Conservation (phyloP, 306 rosid genomes). For the Prunus davidiana region DNA sequence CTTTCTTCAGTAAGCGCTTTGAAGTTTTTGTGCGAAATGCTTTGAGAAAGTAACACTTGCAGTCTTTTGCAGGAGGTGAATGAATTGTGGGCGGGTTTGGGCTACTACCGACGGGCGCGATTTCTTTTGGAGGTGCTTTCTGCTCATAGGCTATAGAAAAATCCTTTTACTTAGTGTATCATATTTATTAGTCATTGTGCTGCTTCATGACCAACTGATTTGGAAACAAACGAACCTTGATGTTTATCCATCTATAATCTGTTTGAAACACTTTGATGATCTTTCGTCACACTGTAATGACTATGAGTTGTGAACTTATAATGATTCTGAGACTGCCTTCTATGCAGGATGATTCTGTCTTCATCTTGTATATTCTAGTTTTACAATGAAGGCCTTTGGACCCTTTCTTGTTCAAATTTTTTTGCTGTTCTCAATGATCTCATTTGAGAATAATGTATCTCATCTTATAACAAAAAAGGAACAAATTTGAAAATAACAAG, state of each 20-base stretch:
- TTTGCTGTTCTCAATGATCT: neutral
- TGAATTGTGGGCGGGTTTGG: conserved; percentile 96
- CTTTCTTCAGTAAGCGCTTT: no score
- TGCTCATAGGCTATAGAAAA: neutral
- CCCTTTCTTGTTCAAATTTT: neutral
- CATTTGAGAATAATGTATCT: neutral
- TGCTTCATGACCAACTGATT: no score
- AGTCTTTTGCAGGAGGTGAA: conserved; percentile 68
- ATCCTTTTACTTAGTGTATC: neutral
- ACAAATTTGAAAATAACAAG: neutral
- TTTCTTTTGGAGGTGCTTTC: conserved; percentile 71
- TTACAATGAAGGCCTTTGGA: neutral
- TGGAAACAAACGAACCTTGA: no score
- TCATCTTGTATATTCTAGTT: neutral
- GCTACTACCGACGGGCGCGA: conserved; percentile 92
- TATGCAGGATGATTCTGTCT: neutral
- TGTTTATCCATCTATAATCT: neutral
- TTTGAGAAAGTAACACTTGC: no score
- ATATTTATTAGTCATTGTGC: no score
- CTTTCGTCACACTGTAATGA: neutral
- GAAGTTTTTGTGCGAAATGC: no score
- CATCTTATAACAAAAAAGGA: neutral
- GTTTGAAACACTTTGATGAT: neutral
- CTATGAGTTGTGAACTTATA: neutral
- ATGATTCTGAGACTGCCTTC: neutral